Conservation (phyloP, 2,329 filamentous ascomycete species). For the Xylaria sp. region DNA sequence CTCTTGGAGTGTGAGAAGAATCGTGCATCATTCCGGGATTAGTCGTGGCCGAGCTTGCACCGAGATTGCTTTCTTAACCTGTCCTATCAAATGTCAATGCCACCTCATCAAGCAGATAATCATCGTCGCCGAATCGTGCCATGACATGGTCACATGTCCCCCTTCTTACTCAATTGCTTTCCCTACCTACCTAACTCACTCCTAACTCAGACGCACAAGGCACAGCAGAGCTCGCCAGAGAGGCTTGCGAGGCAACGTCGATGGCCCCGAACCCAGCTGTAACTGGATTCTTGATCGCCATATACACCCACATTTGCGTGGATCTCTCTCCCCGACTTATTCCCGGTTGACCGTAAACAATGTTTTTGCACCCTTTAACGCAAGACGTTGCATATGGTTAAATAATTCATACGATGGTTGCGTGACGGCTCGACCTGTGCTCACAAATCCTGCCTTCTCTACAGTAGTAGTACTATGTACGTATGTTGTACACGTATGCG, state of each 20-base stretch:
- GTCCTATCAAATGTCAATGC: constrained; percentile 38
- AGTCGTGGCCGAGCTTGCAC: constrained; percentile 49
- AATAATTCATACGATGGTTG: constrained; percentile 24
- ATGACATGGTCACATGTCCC: constrained; percentile 36
- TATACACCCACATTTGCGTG: constrained; percentile 2
- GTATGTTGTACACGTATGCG: constrained; percentile 5
- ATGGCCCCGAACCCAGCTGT: constrained; percentile 1
- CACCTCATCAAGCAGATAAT: constrained; percentile 37
- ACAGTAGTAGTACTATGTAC: too few species aligned
- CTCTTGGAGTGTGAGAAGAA: constrained; percentile 35
- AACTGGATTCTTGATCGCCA: constrained; percentile 11
- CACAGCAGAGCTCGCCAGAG: not conserved
- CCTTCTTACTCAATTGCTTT: constrained; percentile 22
- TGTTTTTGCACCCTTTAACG: not conserved
- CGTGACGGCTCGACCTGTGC: constrained; percentile 16
- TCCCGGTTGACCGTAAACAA: constrained; percentile 12
- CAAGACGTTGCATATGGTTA: constrained; percentile 10
- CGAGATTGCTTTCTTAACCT: constrained; percentile 40
- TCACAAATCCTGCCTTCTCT: constrained; percentile 7
- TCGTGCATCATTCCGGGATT: constrained; percentile 46
- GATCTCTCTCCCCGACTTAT: constrained; percentile 23
- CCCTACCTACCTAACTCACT: constrained; percentile 32
- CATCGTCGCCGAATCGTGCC: constrained; percentile 37
- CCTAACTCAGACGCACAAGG: constrained; percentile 6
- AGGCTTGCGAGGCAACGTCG: too few species aligned